Conservation (phyloP, 179 eudicot genomes). For the Nepenthes alata region DNA sequence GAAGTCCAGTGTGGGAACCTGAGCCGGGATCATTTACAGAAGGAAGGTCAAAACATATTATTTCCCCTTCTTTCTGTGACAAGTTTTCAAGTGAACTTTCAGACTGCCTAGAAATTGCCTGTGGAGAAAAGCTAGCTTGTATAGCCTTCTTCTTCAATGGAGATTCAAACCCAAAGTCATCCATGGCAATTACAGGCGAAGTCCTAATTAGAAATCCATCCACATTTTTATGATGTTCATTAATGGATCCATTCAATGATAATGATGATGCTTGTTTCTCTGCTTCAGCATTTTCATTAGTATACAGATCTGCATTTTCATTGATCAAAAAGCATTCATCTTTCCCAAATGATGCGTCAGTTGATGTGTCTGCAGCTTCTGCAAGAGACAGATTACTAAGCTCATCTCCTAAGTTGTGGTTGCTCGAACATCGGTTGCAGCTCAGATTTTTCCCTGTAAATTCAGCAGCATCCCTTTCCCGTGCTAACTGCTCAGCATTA, state of each 20-base stretch:
- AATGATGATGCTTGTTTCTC: constrained; percentile 1
- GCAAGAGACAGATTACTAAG: constrained; percentile 6
- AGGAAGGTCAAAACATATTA: neutral
- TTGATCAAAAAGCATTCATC: constrained; percentile 6
- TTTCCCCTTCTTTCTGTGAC: neutral
- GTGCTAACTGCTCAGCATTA: neutral
- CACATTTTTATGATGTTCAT: neutral
- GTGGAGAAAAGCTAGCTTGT: constrained; percentile 4
- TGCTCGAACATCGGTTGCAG: neutral
- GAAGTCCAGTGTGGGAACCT: no score
- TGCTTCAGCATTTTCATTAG: constrained; percentile 5
- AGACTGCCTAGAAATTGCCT: no score
- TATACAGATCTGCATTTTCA: neutral
- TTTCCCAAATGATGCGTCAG: constrained; percentile 5
- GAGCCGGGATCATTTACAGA: no score
- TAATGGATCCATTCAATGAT: constrained; percentile 1
- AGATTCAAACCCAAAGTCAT: neutral
- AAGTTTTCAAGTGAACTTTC: constrained; percentile 4
- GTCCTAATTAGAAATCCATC: constrained; percentile 3
- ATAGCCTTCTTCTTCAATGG: constrained; percentile 1
- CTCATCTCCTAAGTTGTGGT: neutral
- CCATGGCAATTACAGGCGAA: neutral
- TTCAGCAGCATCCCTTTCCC: constrained; percentile 5
- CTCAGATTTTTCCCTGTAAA: neutral
- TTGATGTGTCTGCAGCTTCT: constrained; percentile 1